A percentile compares a stretch with the other conserved stretches of the same genome.
Evolutionary conservation across 2,329 filamentous ascomycete species (phyloP).

Genomic region (Fusarium sp.): DNA sequence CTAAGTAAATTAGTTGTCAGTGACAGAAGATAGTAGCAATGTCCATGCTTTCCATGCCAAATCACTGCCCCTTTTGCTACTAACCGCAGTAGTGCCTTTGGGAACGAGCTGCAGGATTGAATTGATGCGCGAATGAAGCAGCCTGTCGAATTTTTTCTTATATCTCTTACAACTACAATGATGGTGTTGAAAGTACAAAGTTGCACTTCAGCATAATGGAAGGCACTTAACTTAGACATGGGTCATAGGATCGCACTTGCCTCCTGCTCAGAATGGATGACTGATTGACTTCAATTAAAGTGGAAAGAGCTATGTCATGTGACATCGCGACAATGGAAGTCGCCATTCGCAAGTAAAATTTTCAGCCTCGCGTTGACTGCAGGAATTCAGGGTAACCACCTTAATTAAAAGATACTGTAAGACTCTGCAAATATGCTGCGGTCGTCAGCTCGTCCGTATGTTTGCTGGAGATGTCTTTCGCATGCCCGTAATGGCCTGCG

Average conservation of each 20-base stretch:
- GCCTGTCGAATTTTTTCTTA: neutral
- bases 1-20: constrained; percentile 1
- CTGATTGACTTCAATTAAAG: constrained; percentile 19
- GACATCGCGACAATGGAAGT: constrained; percentile 36
- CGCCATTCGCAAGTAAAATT: constrained; percentile 45
- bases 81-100: neutral
- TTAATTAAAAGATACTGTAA: constrained; percentile 1
- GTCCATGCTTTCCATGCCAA: neutral
- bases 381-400: neutral
- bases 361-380: constrained; percentile 31
- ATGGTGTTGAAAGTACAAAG: neutral
- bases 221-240: neutral
- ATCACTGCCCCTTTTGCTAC: constrained; percentile 7
- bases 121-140: neutral
- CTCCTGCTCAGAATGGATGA: constrained; percentile 5
- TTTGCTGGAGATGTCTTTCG: constrained; percentile 53
- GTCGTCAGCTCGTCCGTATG: constrained; percentile 47
- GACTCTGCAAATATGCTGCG: constrained; percentile 49
- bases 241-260: neutral
- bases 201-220: neutral
- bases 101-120: neutral
- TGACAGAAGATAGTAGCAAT: neutral
- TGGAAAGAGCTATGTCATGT: constrained; percentile 42
- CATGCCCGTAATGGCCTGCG: constrained; percentile 29
- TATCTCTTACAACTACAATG: neutral